A percentile compares a stretch with the other conserved stretches of the same genome.
Conservation (phyloP, 1,284 basidiomycete genomes). For the Volvariella volvacea region DNA sequence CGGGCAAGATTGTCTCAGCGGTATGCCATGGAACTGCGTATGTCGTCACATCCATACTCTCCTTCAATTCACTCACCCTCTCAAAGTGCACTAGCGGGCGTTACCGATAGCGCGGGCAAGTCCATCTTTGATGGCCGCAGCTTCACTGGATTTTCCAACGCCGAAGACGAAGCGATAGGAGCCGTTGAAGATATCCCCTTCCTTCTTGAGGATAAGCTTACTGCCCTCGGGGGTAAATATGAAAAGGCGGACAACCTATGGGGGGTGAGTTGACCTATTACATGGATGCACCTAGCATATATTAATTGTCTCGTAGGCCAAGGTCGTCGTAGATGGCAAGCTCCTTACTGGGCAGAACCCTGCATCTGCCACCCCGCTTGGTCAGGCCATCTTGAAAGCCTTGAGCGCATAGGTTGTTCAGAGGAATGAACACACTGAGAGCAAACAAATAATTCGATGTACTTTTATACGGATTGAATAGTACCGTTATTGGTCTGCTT, state of each 20-base stretch:
- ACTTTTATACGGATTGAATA: conserved; percentile 10
- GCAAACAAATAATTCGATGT: neutral
- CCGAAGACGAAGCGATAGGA: conserved; percentile 51
- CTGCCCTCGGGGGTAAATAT: conserved; percentile 57
- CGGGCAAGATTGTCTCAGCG: conserved; percentile 51
- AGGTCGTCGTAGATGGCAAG: conserved; percentile 36
- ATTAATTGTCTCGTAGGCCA: conserved; percentile 18
- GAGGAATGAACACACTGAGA: neutral
- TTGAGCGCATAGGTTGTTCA: conserved; percentile 12
- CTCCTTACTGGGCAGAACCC: conserved; percentile 70
- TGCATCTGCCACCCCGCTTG: conserved; percentile 40
- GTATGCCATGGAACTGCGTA: conserved; percentile 75
- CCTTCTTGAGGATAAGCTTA: conserved; percentile 60
- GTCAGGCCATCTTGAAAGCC: conserved; percentile 42
- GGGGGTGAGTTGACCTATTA: conserved; percentile 33
- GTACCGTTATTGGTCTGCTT: too few relatives aligned
- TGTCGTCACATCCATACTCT: conserved; percentile 9
- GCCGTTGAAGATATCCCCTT: conserved; percentile 52
- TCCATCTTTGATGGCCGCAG: conserved; percentile 58
- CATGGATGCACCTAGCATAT: too few relatives aligned
- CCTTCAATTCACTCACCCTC: neutral
- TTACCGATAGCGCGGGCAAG: conserved; percentile 46
- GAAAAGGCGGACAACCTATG: conserved; percentile 51
- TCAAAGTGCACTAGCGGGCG: conserved; percentile 46
- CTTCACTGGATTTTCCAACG: conserved; percentile 67